Evolutionary conservation across 2,329 filamentous ascomycete genomes (phyloP), one percentile per base, ranked within the genome.

Genomic region (Dactylellina haptotyla): DNA sequence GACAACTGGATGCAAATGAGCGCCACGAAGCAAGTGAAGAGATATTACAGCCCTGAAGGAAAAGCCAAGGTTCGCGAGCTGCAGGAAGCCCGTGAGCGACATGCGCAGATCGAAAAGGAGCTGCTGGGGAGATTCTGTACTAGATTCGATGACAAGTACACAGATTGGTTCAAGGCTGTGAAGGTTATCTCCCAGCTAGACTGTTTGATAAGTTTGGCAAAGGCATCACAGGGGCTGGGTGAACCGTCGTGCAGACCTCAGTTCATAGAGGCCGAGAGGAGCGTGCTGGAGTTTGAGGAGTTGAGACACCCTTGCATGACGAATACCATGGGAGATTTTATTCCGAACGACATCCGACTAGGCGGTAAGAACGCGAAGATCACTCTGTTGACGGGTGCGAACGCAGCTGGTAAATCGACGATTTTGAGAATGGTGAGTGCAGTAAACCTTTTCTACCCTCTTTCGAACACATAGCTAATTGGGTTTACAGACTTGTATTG

Each of bases 341-440:
- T 99, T 74, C 95, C 95, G 2, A 99, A 99, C 78, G 91, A 97
- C 79, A 88, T 99, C 76, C 87, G 88, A 70, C 87, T 99, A 2
- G 95, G 95, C 71, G 95, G 95, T 4, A 84, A 89, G 8, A 84
- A 85, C 5, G 85, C 92, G 59, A 97, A 94, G 78, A 94, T 99
- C 77, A 93, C 91, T 77, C 84, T 99, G 28, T 86, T 99, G 39
- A 99, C 95, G 0, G 95, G 95, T 80, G 95, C 95, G 72, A 99
- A 99, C 79, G 95, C 95, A 6, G 95, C 95, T 53, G 95, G 95
- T 79, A 99, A 99, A 83, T 98, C 95, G 1, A 99, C 95, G 0
- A 88, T 99, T 45, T 86, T 99, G 30, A 88, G 95, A 79, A 98
- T 98, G 95, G 90, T 91, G 83, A 82, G 86, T 23, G 5, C 5